phyloP scores from a whole-genome alignment of 148 eudicot genomes.

The Chenopodium formosanum region DNA sequence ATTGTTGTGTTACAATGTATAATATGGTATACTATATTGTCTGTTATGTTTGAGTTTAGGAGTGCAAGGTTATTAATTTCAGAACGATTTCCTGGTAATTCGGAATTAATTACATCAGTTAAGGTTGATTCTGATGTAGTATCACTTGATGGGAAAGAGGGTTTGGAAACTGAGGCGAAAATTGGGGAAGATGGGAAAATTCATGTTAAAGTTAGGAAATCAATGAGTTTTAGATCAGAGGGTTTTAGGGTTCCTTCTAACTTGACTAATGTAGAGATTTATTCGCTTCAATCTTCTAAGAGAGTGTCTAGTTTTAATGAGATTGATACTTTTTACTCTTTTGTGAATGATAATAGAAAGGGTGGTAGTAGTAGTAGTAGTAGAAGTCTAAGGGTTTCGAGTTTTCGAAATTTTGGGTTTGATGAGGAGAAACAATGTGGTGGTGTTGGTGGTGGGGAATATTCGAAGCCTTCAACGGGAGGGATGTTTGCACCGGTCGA shows the following conservation, averaged over 20 bases:
- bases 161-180: conserved; percentile 63
- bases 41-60: conserved; percentile 75
- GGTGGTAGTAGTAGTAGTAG: conserved; percentile 52
- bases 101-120: conserved; percentile 59
- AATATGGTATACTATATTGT: conserved; percentile 79
- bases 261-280: conserved; percentile 77
- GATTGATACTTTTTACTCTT: conserved; percentile 56
- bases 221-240: conserved; percentile 65
- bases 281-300: conserved; percentile 64
- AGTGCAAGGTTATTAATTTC: conserved; percentile 67
- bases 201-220: conserved; percentile 73
- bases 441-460: conserved; percentile 35
- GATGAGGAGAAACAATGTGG: conserved; percentile 63
- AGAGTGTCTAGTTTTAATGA: conserved; percentile 83
- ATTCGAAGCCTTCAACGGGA: conserved; percentile 60
- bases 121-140: conserved; percentile 66
- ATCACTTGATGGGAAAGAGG: conserved; percentile 68
- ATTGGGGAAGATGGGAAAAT: conserved; percentile 73
- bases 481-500: conserved; percentile 66
- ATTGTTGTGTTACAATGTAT: conserved; percentile 79
- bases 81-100: conserved; percentile 76
- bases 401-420: conserved; percentile 56
- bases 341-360: conserved; percentile 48
- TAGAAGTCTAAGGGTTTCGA: conserved; percentile 47
- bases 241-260: conserved; percentile 51